phyloP scores from a whole-genome alignment of 306 rosid genomes.

The Cicer judaicum region DNA sequence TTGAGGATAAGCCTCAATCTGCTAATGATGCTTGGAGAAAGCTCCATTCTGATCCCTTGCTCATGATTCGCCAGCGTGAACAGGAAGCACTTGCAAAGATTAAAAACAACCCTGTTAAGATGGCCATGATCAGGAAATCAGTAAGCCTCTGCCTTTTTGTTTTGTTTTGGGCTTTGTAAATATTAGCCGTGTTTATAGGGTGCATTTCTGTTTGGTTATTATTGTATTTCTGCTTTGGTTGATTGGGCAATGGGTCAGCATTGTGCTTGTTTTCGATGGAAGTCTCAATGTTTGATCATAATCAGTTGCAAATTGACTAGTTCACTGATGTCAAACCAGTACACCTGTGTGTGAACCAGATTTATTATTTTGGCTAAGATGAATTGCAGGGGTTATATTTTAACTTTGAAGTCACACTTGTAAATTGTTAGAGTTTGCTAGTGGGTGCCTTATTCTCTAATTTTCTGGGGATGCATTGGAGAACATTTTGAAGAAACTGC shows the following conservation, averaged over 20 bases:
- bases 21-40: slow-evolving; percentile 97
- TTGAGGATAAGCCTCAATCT: slow-evolving; percentile 90
- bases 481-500: neutral
- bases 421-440: neutral
- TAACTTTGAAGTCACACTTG: slow-evolving; percentile 3
- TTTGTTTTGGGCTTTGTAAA: neutral
- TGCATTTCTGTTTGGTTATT: neutral
- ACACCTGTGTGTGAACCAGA: neutral
- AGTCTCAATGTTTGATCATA: neutral
- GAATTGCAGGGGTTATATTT: neutral
- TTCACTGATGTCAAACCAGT: neutral
- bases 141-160: slow-evolving; percentile 53
- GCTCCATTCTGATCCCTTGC: slow-evolving; percentile 92
- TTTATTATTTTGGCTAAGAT: neutral
- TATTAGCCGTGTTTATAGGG: neutral
- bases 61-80: slow-evolving; percentile 93
- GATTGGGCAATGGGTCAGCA: neutral
- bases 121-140: slow-evolving; percentile 87
- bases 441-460: neutral
- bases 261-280: neutral
- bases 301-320: neutral
- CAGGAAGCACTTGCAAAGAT: slow-evolving; percentile 83
- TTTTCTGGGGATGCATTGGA: slow-evolving; percentile 14
- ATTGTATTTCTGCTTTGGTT: neutral
- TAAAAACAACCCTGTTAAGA: slow-evolving; percentile 88